These are phyloP conservation scores for Podospora pseudocomata DNA, from an alignment of 495 filamentous ascomycete species.

Conservation along the genomic window DNA sequence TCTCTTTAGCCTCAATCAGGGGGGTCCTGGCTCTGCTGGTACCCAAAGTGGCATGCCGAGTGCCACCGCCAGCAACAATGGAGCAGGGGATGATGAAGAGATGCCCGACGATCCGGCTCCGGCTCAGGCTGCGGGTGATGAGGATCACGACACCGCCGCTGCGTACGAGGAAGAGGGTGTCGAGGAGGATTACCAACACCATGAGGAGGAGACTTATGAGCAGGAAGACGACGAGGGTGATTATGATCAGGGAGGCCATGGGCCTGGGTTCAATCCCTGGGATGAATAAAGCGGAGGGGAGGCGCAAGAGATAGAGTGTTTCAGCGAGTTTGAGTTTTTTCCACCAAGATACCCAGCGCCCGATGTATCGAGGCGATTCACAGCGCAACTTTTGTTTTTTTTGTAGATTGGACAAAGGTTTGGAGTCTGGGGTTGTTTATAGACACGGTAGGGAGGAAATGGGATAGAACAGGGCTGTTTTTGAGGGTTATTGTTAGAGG, in stretches of 20 bases:
- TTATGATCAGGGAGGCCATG: neutral
- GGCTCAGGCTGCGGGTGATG: neutral
- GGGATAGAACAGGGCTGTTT: neutral
- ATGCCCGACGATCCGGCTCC: neutral
- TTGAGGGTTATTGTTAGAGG: neutral
- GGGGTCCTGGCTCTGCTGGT: constrained; percentile 35
- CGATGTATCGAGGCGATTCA: neutral
- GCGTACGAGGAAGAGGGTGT: constrained; percentile 3
- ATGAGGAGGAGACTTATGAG: neutral
- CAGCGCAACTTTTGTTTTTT: neutral
- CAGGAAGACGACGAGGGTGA: constrained; percentile 12
- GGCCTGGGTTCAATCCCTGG: neutral
- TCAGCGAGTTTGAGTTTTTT: neutral
- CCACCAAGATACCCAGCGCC: constrained; percentile 4
- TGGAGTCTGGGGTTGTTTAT: neutral
- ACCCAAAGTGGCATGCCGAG: constrained; percentile 22
- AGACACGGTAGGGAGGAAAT: neutral
- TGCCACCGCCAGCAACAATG: constrained; percentile 15
- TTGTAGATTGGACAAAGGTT: neutral
- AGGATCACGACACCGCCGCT: neutral
- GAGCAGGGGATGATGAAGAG: constrained; percentile 15
- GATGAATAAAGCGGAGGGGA: neutral
- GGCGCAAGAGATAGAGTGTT: neutral
- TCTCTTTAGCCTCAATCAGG: constrained; percentile 44
- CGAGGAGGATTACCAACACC: neutral